Base-by-base conservation (phyloP, 2,329 filamentous ascomycete species). In the Aureobasidium sp. region DNA sequence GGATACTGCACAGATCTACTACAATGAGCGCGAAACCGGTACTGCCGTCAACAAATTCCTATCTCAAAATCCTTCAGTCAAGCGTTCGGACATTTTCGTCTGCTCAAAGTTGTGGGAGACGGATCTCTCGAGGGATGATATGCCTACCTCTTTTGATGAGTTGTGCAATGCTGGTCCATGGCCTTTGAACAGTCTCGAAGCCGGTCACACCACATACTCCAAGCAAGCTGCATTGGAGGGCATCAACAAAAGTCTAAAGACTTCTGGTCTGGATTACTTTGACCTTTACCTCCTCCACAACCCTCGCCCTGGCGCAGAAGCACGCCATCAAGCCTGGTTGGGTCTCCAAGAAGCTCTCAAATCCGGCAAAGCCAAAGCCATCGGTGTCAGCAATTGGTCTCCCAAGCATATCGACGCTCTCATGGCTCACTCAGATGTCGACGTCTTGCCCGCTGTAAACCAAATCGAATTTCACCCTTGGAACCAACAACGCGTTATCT, bases 401-500 rank as follows among this genome's bases (percentile, higher is more conserved):
- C 79, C 84, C 48, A 75, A 78, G 50, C 83, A 88, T 68, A 81
- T 90, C 25, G 82, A 89, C 68, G 84, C 87, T 72, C 78, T 89
- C 74, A 84, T 81, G 71, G 69, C 72, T 29, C 85, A 82, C 71
- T 84, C 84, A 16, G 80, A 78, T 49, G 73, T 81, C 3, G 87
- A 81, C 5, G 14, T 60, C 79, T 85, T 85, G 54, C 86, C 86
- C 21, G 81, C 82, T 45, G 83, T 86, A 2, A 88, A 88, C 68
- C 87, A 89, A 69, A 82, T 88, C 64, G 85, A 87, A 80, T 79
- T 88, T 32, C 86, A 89, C 68, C 85, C 86, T 0, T 88, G 85
- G 85, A 83, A 79, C 67, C 85, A 88, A 69, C 83, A 86, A 68
- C 78, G 79, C 44, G 77, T 78, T 11, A 76, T 81, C 42, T 78